A percentile compares a stretch with the other conserved stretches of the same genome.
phyloP scores from a whole-genome alignment of 257 asterid genomes.

The Scutellaria galericulata region DNA sequence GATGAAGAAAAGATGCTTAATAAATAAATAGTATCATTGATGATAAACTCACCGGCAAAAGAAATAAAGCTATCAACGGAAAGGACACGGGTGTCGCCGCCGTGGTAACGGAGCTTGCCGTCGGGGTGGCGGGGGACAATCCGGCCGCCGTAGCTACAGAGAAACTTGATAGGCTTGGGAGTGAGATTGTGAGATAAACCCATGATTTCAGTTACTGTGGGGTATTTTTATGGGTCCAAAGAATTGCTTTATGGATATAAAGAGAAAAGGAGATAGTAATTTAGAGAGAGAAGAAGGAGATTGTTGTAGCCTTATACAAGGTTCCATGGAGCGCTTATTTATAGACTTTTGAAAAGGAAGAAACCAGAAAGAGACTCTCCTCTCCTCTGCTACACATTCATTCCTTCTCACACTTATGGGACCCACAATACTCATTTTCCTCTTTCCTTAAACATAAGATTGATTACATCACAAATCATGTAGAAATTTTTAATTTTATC shows the following conservation, averaged over 20 bases:
- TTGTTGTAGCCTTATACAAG: constrained; percentile 49
- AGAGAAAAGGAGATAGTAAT: neutral
- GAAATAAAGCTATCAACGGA: constrained; percentile 69
- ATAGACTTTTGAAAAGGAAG: constrained; percentile 39
- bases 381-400: neutral
- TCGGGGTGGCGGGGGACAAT: constrained; percentile 84
- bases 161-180: constrained; percentile 59
- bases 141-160: constrained; percentile 92
- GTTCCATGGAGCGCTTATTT: constrained; percentile 38
- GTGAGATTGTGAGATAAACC: constrained; percentile 43
- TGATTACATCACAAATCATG: no score
- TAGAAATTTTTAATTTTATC: no score
- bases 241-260: constrained; percentile 20
- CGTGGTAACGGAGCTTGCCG: constrained; percentile 89
- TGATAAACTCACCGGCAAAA: constrained; percentile 57
- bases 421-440: no score
- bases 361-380: neutral
- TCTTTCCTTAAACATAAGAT: no score
- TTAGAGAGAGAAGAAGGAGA: constrained; percentile 20
- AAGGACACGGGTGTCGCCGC: constrained; percentile 88
- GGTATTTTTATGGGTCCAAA: constrained; percentile 28
- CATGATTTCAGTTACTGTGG: constrained; percentile 32
- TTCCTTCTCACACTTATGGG: neutral
- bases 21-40: no score
- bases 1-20: neutral